Evolutionary conservation across 2,329 filamentous ascomycete genomes (phyloP).

Genomic region (Colletotrichum sublineola): DNA sequence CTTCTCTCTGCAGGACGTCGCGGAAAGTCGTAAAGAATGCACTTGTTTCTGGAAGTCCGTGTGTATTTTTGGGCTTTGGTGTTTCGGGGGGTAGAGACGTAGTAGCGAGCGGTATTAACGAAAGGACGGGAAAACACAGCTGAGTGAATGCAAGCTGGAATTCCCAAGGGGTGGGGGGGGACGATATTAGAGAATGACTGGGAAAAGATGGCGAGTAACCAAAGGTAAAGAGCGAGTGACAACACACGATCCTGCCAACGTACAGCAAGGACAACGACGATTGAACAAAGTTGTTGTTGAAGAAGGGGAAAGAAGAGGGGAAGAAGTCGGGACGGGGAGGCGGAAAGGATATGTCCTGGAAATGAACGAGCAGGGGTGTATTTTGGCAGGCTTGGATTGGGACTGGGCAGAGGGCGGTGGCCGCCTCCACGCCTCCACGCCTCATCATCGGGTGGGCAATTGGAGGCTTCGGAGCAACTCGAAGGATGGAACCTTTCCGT

Average conservation of each 20-base stretch:
- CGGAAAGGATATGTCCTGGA: conserved; percentile 42
- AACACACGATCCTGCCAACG: conserved; percentile 47
- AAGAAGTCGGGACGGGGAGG: conserved; percentile 35
- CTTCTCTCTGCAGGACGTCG: conserved; percentile 36
- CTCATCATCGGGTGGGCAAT: neutral
- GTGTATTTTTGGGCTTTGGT: conserved; percentile 33
- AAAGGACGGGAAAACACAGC: conserved; percentile 62
- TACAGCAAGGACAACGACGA: conserved; percentile 52
- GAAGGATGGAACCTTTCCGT: conserved; percentile 37
- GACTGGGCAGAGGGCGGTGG: conserved; percentile 21
- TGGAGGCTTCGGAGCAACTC: conserved; percentile 27
- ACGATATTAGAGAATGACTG: conserved; percentile 45
- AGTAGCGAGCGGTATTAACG: conserved; percentile 53
- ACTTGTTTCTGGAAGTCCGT: conserved; percentile 39
- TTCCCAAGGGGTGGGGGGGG: conserved; percentile 47
- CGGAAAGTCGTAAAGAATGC: conserved; percentile 38
- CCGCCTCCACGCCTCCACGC: conserved; percentile 2
- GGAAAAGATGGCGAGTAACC: conserved; percentile 38
- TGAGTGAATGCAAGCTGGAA: conserved; percentile 62
- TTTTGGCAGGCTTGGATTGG: conserved; percentile 26
- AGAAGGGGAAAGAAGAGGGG: conserved; percentile 44
- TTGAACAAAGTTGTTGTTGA: conserved; percentile 47
- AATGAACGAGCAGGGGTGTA: conserved; percentile 27
- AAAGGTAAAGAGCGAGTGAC: conserved; percentile 44
- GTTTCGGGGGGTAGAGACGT: neutral